phyloP scores from a whole-genome alignment of 1,284 basidiomycete species.

The Microbotryum intermedium region DNA sequence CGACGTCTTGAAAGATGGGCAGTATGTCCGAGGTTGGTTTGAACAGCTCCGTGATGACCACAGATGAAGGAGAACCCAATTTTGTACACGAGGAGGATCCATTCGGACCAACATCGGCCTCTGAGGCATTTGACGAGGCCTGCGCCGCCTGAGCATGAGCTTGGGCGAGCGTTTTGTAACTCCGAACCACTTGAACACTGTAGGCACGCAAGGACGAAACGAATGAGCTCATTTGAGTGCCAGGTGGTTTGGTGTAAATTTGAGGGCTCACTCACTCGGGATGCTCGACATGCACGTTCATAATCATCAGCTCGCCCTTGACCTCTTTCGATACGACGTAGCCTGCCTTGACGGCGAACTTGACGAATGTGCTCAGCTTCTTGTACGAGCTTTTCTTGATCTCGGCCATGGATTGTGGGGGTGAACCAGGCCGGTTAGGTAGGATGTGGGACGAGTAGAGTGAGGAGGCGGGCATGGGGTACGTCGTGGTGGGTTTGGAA shows the following conservation, averaged over 20 bases:
- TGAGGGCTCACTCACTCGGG: slow-evolving; percentile 42
- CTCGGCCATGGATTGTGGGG: slow-evolving; percentile 22
- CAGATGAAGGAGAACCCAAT: slow-evolving; percentile 18
- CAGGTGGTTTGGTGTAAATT: too few species aligned
- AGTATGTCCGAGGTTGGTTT: slow-evolving; percentile 55
- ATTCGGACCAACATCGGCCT: slow-evolving; percentile 43
- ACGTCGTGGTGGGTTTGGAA: slow-evolving; percentile 48
- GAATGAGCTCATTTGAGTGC: neutral
- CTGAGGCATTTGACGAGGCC: slow-evolving; percentile 41
- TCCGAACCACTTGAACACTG: slow-evolving; percentile 46
- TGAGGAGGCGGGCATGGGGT: slow-evolving; percentile 65
- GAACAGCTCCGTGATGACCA: slow-evolving; percentile 57
- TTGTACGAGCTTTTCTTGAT: slow-evolving; percentile 68
- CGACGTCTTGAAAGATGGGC: slow-evolving; percentile 52
- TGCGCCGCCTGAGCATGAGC: slow-evolving; percentile 49
- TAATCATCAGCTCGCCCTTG: slow-evolving; percentile 55
- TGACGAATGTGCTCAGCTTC: slow-evolving; percentile 69
- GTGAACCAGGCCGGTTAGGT: slow-evolving; percentile 57
- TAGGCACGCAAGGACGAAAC: neutral
- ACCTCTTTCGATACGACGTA: slow-evolving; percentile 63
- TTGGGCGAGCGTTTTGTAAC: slow-evolving; percentile 56
- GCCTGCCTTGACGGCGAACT: slow-evolving; percentile 59
- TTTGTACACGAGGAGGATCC: slow-evolving; percentile 39
- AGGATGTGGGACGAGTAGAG: slow-evolving; percentile 70
- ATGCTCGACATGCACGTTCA: slow-evolving; percentile 55